These are phyloP conservation scores for Lagenidium giganteum DNA, from an alignment of 352 stramenopile genomes.

Conservation along the genomic window DNA sequence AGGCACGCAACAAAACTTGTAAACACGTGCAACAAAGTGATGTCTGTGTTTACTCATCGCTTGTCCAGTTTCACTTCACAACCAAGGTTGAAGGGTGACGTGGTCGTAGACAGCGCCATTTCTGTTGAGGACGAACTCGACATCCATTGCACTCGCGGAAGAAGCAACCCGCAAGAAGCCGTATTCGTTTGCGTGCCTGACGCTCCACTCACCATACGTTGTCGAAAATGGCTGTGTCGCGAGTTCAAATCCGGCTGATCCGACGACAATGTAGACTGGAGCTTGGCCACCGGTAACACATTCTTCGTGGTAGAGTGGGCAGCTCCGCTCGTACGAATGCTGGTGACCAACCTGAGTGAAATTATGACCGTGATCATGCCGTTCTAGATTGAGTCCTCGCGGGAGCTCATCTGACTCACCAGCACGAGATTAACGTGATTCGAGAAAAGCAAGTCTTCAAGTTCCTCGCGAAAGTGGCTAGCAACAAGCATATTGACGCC, in stretches of 20 bases:
- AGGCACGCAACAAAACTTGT: too few species aligned
- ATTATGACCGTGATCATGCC: neutral
- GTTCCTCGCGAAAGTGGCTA: conserved; percentile 73
- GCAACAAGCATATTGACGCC: conserved; percentile 61
- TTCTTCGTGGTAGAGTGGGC: conserved; percentile 59
- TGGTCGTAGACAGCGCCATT: conserved; percentile 66
- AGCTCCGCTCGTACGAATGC: conserved; percentile 88
- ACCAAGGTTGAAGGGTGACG: conserved; percentile 20
- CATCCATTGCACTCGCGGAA: conserved; percentile 26
- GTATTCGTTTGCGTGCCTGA: conserved; percentile 60
- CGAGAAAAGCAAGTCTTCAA: conserved; percentile 84
- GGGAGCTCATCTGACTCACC: too few species aligned
- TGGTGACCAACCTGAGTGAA: conserved; percentile 74
- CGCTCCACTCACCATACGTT: conserved; percentile 60
- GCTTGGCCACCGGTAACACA: conserved; percentile 48
- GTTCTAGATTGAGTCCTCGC: neutral
- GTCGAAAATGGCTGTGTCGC: conserved; percentile 44
- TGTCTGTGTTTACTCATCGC: too few species aligned
- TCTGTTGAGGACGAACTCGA: conserved; percentile 68
- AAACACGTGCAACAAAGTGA: too few species aligned
- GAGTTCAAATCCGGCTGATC: conserved; percentile 65
- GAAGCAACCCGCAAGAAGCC: conserved; percentile 54
- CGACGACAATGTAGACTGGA: conserved; percentile 73
- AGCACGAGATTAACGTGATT: conserved; percentile 88
- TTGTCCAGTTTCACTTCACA: too few species aligned